phyloP scores from a whole-genome alignment of 139 green algal species.

The Coelastrella sp. region DNA sequence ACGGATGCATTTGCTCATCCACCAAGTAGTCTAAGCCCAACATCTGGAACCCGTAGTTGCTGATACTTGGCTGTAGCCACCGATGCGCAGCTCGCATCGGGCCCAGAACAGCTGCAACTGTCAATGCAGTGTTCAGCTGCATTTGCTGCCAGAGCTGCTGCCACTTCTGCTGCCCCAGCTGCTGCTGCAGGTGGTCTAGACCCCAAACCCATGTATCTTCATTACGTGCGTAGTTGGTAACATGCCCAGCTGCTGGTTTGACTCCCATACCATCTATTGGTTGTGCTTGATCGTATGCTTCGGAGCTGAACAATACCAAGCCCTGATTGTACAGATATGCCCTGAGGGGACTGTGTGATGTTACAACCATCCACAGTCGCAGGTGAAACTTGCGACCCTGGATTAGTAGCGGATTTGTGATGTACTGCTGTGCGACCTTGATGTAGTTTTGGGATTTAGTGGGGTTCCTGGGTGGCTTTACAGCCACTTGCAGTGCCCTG shows the following conservation, averaged over 20 bases:
- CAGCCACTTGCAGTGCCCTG: conserved; percentile 39
- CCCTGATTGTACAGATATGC: conserved; percentile 65
- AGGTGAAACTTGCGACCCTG: conserved; percentile 69
- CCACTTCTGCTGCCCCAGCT: conserved; percentile 48
- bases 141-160: conserved; percentile 49
- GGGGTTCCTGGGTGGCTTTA: conserved; percentile 26
- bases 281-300: conserved; percentile 47
- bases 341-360: conserved; percentile 48
- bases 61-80: conserved; percentile 51
- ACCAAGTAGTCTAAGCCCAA: conserved; percentile 69
- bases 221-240: conserved; percentile 74
- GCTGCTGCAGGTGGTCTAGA: conserved; percentile 48
- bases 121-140: background rate
- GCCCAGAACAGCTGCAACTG: conserved; percentile 37
- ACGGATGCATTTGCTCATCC: conserved; percentile 57
- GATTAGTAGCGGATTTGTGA: conserved; percentile 59
- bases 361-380: conserved; percentile 72
- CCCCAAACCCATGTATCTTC: conserved; percentile 61
- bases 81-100: conserved; percentile 51
- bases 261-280: background rate
- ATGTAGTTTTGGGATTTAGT: conserved; percentile 38
- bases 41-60: conserved; percentile 71
- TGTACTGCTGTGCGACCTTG: conserved; percentile 70
- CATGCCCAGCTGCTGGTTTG: conserved; percentile 48
- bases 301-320: conserved; percentile 68